Base-by-base conservation (phyloP, 1,284 basidiomycete genomes). In the Austroboletus olivaceoglutinosus region DNA sequence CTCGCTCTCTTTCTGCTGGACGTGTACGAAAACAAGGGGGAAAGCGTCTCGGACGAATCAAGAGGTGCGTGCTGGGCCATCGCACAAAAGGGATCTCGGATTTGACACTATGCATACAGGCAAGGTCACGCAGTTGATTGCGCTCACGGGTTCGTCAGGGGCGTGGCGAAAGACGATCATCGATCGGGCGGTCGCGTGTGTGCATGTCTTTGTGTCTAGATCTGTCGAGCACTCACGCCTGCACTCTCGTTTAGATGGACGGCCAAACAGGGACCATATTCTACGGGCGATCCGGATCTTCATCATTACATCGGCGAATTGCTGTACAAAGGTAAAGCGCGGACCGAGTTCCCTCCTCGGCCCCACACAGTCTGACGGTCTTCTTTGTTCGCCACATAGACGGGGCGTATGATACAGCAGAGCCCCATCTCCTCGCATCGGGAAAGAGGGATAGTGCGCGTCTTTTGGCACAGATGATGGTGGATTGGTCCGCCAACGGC, bases 221-320 rank as follows among this genome's bases (percentile, higher is more conserved):
- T 51, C 50, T 51, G 45, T 50, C 34, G 31, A n/a, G 41, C 45
- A 51, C 51, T 54, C 15, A 60, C 27, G 13, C 23, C 33, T 38
- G 40, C 16, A 40, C 23, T 50, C 43, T 33, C 47, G 30, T 21
- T 33, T 36, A 93, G 91, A 40, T 97, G 93, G 93, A 86, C 90
- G 42, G 77, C 83, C 11, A 89, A 86, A 62, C 76, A 80, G 55
- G 85, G 89, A 4, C 67, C 76, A n/a, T 86, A 80, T 67, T 89
- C 92, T 15, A 82, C 85, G 31, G 94, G 94, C 29, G 94, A 98
- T 74, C 84, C 86, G 30, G 81, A 81, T 48, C 73, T 98, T 43
- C 91, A 92, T 47, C 85, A 91, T 58, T 96, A 96, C 68, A 71
- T 94, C 47, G 94, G 93, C 8, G 87, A 94, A 65, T 72, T 95